These are phyloP conservation scores for Penicillium sp. DNA, from an alignment of 2,329 filamentous ascomycete species.

Conservation along the genomic window DNA sequence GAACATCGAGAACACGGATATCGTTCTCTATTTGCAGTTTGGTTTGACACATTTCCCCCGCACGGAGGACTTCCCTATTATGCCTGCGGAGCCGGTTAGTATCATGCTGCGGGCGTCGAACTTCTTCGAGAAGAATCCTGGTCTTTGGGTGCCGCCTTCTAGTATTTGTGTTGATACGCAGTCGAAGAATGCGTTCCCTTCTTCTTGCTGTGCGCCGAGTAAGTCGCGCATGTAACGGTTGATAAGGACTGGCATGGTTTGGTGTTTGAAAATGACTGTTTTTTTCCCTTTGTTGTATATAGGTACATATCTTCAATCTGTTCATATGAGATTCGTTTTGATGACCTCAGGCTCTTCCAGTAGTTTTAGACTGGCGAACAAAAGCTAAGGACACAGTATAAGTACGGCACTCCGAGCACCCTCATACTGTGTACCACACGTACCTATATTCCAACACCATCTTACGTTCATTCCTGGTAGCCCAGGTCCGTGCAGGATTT, in stretches of 20 bases:
- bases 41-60: conserved; percentile 54
- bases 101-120: conserved; percentile 57
- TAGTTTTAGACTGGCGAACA: too few relatives aligned
- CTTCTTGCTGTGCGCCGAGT: conserved; percentile 22
- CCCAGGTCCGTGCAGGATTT: too few relatives aligned
- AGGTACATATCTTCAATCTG: conserved; percentile 11
- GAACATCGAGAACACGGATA: conserved; percentile 53
- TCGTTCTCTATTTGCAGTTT: conserved; percentile 57
- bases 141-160: conserved; percentile 53
- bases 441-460: too few relatives aligned
- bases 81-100: conserved; percentile 57
- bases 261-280: conserved; percentile 1
- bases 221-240: conserved; percentile 18
- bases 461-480: too few relatives aligned
- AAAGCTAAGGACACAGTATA: too few relatives aligned
- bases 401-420: too few relatives aligned
- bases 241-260: neutral
- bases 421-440: too few relatives aligned
- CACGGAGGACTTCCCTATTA: conserved; percentile 56
- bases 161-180: conserved; percentile 30
- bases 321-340: neutral
- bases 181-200: conserved; percentile 27
- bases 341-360: too few relatives aligned
- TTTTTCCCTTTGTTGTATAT: conserved; percentile 5
- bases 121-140: conserved; percentile 58